Evolutionary conservation across 202 grass and related monocot genomes (phyloP), one percentile per base, ranked within the genome.

Genomic region (Tripidium arundinaceum): DNA sequence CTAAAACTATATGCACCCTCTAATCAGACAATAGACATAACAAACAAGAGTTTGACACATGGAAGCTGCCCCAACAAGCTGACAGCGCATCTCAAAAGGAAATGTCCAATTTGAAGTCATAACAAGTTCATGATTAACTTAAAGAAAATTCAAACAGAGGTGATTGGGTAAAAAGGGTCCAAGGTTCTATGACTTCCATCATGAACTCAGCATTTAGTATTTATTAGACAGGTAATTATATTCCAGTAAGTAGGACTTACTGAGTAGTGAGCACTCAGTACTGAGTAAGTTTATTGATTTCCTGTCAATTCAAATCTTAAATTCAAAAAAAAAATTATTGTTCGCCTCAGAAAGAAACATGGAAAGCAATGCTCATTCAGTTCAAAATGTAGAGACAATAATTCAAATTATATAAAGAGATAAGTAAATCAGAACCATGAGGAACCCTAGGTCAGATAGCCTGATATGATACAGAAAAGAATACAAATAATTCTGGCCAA

Each of bases 11-110:
- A 83, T 58, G 15, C 9, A 43, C 25, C 46, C n/a, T 57, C 36
- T 39, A 58, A 59, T 69, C 38, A 39, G 74, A 87, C 7, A 70
- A 40, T 81, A 76, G 57, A 54, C 18, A 62, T 66, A 57, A 58
- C 45, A 36, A 54, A 63, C 33, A 85, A 79, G 24, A 29, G 25
- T 57, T 38, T 16, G 42, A 24, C 13, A 74, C 61, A 38, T 47
- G 16, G 33, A 54, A 18, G 21, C 63, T 14, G 4, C 25, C 14
- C 19, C 14, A 65, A 61, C 27, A 77, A 70, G 10, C 31, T 54
- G 39, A 70, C 28, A 63, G 28, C 15, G 18, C 26, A 70, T 66
- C 7, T 62, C 42, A 80, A 79, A 24, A 58, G 6, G 7, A 60
- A 61, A 62, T 65, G 13, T 49, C 65, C 11, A 8, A 31, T 7